These are phyloP conservation scores for Pestalotiopsis sp. DNA, from an alignment of 2,329 filamentous ascomycete genomes.

Conservation along the genomic window DNA sequence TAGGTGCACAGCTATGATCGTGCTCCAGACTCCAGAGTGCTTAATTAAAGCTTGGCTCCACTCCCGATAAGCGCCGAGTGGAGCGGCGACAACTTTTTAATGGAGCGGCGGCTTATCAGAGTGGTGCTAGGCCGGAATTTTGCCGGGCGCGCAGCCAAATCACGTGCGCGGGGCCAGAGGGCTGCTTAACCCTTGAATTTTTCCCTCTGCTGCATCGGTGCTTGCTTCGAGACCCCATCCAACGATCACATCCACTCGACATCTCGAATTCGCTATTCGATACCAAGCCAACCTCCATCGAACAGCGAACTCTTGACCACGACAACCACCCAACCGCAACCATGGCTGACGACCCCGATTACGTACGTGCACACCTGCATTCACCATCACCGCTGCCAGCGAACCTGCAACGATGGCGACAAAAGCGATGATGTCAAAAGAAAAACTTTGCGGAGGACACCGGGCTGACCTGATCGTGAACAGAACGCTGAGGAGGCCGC, in stretches of 20 bases:
- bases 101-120: not conserved
- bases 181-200: constrained; percentile 9
- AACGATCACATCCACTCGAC: constrained; percentile 14
- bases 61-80: not conserved
- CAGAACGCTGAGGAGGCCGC: constrained; percentile 97
- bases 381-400: not conserved
- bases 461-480: constrained; percentile 34
- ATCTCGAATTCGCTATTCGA: constrained; percentile 40
- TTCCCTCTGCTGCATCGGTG: constrained; percentile 3
- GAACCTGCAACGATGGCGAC: not conserved
- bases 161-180: constrained; percentile 12
- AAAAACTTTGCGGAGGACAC: not conserved
- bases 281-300: constrained; percentile 32
- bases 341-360: constrained; percentile 82
- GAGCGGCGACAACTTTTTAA: not conserved
- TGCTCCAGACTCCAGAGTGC: not conserved
- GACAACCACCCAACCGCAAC: constrained; percentile 45
- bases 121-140: not conserved
- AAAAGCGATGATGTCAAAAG: not conserved
- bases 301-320: constrained; percentile 41
- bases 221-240: not conserved
- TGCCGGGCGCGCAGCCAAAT: not conserved
- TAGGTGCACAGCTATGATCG: not conserved
- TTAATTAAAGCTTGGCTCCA: not conserved
- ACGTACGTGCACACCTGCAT: constrained; percentile 62